phyloP scores from a whole-genome alignment of 2,329 filamentous ascomycete genomes.

The Botryotinia narcissicola region DNA sequence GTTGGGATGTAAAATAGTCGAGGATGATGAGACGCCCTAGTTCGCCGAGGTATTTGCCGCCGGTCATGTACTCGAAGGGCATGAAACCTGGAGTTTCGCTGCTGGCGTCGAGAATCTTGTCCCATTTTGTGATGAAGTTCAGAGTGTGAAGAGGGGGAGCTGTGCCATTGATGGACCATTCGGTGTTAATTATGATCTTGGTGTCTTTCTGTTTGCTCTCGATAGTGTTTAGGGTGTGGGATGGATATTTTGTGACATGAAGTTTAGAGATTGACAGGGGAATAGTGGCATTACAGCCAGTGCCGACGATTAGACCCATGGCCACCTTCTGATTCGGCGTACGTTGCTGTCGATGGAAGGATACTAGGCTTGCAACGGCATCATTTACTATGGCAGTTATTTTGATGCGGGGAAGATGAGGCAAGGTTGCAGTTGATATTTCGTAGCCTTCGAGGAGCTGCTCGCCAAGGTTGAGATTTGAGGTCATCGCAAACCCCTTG shows the following conservation, averaged over 20 bases:
- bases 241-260: slow-evolving; percentile 59
- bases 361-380: slow-evolving; percentile 74
- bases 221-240: slow-evolving; percentile 42
- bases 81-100: slow-evolving; percentile 81
- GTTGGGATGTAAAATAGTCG: slow-evolving; percentile 69
- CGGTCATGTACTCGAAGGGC: slow-evolving; percentile 96
- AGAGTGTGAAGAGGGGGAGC: slow-evolving; percentile 63
- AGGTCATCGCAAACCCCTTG: slow-evolving; percentile 64
- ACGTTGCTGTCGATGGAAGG: slow-evolving; percentile 68
- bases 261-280: slow-evolving; percentile 63
- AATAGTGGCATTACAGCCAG: slow-evolving; percentile 78
- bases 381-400: slow-evolving; percentile 80
- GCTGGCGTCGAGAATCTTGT: slow-evolving; percentile 61
- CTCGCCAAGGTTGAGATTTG: slow-evolving; percentile 58
- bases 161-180: slow-evolving; percentile 78
- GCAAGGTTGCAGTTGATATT: slow-evolving; percentile 40
- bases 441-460: slow-evolving; percentile 59
- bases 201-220: slow-evolving; percentile 44
- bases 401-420: slow-evolving; percentile 60
- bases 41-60: slow-evolving; percentile 89
- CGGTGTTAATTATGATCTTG: slow-evolving; percentile 77
- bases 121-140: slow-evolving; percentile 68
- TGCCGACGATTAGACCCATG: slow-evolving; percentile 81
- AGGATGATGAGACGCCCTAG: slow-evolving; percentile 74
- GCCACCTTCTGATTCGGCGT: slow-evolving; percentile 61